Percentiles rank a stretch among this genome's conserved stretches.
Evolutionary conservation across 768 basidiomycete genomes (phyloP).

Genomic region (Mycena capillaripes): DNA sequence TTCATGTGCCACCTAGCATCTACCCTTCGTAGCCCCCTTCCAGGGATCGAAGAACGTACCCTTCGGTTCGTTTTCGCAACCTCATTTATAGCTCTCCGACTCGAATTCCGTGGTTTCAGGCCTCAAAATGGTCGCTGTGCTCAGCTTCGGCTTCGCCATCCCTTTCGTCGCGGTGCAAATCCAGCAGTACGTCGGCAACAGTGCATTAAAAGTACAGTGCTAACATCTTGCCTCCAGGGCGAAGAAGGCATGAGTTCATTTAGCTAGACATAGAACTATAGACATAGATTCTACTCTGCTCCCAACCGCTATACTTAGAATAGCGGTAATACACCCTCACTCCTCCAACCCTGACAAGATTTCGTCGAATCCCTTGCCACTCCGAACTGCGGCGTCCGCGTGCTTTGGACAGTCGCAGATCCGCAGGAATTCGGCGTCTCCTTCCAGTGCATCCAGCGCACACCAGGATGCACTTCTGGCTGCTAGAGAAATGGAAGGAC

Average conservation of each 20-base stretch:
- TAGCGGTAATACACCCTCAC: constrained; percentile 36
- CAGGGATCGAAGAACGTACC: constrained; percentile 48
- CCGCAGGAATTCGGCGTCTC: constrained; percentile 70
- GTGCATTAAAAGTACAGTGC: constrained; percentile 5
- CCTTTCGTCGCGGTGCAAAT: constrained; percentile 74
- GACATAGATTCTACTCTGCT: constrained; percentile 31
- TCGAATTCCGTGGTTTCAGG: constrained; percentile 37
- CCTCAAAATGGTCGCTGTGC: constrained; percentile 60
- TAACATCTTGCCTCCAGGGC: neutral
- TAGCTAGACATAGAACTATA: constrained; percentile 31
- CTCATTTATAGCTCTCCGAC: neutral
- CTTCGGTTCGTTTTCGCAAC: constrained; percentile 39
- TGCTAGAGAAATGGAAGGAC: constrained; percentile 65
- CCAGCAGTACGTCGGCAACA: constrained; percentile 69
- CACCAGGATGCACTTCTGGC: constrained; percentile 71
- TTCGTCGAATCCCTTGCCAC: constrained; percentile 45
- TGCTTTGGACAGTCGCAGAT: constrained; percentile 76
- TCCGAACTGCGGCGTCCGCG: constrained; percentile 53
- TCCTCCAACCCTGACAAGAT: constrained; percentile 43
- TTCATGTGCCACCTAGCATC: constrained; percentile 56
- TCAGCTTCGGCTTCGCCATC: constrained; percentile 72
- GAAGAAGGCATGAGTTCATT: constrained; percentile 24
- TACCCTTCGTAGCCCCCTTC: constrained; percentile 68
- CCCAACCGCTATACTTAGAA: constrained; percentile 18
- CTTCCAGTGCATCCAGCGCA: constrained; percentile 80